Base-by-base conservation (phyloP, 352 stramenopile species). In the Phytopythium delawarense region DNA sequence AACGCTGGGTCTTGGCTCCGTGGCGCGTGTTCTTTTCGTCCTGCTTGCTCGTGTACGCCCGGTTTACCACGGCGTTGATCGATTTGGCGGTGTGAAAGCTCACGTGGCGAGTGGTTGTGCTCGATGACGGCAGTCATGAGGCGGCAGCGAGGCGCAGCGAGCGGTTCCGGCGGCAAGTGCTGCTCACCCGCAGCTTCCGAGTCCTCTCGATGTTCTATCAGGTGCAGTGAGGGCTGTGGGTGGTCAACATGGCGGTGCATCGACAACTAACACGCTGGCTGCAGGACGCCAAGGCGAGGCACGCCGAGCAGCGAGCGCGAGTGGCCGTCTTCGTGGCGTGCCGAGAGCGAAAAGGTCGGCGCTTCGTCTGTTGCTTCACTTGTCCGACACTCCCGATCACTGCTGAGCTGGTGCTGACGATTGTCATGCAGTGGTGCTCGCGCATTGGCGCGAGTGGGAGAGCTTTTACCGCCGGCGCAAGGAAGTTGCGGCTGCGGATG, bases 1-100 rank as follows among this genome's bases (percentile, higher is more conserved):
- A 74, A 46, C 69, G 61, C 46, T 81, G 69, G 40, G 72, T 59
- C 0, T 72, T 84, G 12, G 39, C 58, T 16, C 67, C 70, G 0
- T 90, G 81, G 81, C 59, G 39, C 15, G 23, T 82, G 7, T 84
- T 76, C 50, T 66, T 59, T 40, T 28, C n/a, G 3, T 90, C 74
- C 15, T 80, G 80, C 68, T 46, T 69, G 34, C 64, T 77, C 30
- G 62, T 90, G 76, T 86, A 59, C 48, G 76, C 60, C 34, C 23
- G 18, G 2, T 48, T 42, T 42, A 25, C 11, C n/a, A 25, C 7
- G 28, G 44, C 6, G 21, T 5, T 57, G 32, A 16, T 37, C 34
- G 37, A 21, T 25, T 40, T 50, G 54, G 4, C 39, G 48, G 28
- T 7, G 28, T 11, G 48, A 7, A 32, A n/a, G 45, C 45, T 51